A percentile compares a stretch with the other conserved stretches of the same genome.
phyloP scores from a whole-genome alignment of 345 rosid species.

The Barbarea vulgaris region DNA sequence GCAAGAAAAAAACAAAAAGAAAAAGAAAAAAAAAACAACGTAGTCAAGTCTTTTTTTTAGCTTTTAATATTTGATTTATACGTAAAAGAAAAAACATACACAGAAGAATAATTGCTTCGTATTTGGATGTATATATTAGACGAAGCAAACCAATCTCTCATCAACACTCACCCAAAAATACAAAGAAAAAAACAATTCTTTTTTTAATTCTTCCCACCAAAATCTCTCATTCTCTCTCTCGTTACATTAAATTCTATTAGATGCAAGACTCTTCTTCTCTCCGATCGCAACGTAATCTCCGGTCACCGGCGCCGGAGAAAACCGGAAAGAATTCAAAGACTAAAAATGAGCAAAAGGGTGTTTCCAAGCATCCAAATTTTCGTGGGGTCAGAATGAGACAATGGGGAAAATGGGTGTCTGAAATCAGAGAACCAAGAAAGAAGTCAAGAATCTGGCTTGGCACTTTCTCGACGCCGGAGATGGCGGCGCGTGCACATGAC shows the following conservation, averaged over 20 bases:
- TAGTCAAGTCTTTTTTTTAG: constrained; percentile 32
- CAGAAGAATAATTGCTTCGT: constrained; percentile 24
- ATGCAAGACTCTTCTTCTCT: constrained; percentile 33
- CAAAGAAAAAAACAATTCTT: background rate
- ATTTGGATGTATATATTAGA: constrained; percentile 37
- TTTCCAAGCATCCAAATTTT: constrained; percentile 52
- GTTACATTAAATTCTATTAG: background rate
- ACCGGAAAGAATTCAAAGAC: background rate
- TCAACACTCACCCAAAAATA: constrained; percentile 29
- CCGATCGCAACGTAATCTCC: constrained; percentile 18
- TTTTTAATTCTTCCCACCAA: constrained; percentile 10
- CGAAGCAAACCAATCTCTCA: constrained; percentile 28
- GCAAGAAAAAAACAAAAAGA: constrained; percentile 11
- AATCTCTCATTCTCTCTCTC: background rate
- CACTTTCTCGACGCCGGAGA: constrained; percentile 81
- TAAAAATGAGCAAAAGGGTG: constrained; percentile 23
- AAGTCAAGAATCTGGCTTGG: constrained; percentile 97
- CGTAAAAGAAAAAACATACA: constrained; percentile 10
- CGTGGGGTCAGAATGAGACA: constrained; percentile 88
- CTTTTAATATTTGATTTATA: constrained; percentile 14
- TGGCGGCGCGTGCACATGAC: constrained; percentile 98
- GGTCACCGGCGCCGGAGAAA: constrained; percentile 31
- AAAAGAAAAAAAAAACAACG: background rate
- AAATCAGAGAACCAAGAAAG: constrained; percentile 86
- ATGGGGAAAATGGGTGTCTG: constrained; percentile 98